phyloP scores from a whole-genome alignment of 208 protist species.

The Leishmania tarentolae region DNA sequence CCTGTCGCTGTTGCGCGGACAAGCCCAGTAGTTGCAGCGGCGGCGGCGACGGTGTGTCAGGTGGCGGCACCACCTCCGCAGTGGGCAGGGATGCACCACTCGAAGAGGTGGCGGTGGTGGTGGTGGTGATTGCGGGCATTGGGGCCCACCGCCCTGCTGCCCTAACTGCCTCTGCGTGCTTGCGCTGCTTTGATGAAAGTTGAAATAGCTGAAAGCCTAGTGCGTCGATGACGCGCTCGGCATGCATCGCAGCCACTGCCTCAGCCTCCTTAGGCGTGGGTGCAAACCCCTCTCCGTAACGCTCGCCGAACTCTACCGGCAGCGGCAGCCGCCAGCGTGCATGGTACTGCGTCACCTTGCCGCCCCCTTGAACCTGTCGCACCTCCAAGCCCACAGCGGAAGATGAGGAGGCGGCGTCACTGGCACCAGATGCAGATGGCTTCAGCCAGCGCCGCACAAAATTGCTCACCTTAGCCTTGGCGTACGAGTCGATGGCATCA shows the following conservation, averaged over 20 bases:
- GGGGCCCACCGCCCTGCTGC: conserved; percentile 64
- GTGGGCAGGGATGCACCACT: conserved; percentile 9
- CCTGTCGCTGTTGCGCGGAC: conserved; percentile 23
- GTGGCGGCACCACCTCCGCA: conserved; percentile 21
- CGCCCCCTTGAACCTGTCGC: conserved; percentile 56
- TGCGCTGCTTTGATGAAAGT: conserved; percentile 76
- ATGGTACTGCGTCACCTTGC: conserved; percentile 44
- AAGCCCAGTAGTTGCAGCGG: conserved; percentile 31
- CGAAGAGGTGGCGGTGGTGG: conserved; percentile 21
- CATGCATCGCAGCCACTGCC: conserved; percentile 82
- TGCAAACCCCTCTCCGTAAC: conserved; percentile 80
- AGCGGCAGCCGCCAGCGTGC: conserved; percentile 67
- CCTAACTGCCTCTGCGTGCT: conserved; percentile 75
- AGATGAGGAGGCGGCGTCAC: neutral
- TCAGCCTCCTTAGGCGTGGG: conserved; percentile 73
- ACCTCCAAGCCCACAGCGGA: conserved; percentile 34
- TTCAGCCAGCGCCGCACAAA: conserved; percentile 43
- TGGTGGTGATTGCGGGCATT: conserved; percentile 19
- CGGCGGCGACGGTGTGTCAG: conserved; percentile 45
- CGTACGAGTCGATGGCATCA: conserved; percentile 61
- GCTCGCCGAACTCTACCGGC: conserved; percentile 66
- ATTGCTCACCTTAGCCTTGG: conserved; percentile 74
- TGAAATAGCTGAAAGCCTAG: conserved; percentile 81
- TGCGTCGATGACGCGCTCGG: conserved; percentile 83
- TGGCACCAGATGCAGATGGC: neutral